A percentile compares a stretch with the other conserved stretches of the same genome.
Evolutionary conservation across 2,329 filamentous ascomycete species (phyloP).

Genomic region (Colletotrichum trifolii): DNA sequence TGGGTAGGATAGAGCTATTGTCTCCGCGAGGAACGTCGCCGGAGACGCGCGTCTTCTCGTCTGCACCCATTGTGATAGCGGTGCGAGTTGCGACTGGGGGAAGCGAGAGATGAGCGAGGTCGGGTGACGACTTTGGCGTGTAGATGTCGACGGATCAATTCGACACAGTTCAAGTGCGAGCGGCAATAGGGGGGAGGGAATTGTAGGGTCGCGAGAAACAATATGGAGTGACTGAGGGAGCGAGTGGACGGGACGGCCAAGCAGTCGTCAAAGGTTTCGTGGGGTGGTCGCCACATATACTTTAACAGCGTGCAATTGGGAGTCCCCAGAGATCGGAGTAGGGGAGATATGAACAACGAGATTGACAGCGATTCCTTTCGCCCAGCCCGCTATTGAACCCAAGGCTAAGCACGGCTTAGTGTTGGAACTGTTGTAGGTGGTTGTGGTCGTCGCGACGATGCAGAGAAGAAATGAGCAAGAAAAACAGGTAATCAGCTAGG

Average conservation of each 20-base stretch:
- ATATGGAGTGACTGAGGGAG: slow-evolving; percentile 37
- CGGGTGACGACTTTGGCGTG: slow-evolving; percentile 1
- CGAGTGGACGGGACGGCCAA: slow-evolving; percentile 39
- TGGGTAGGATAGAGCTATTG: slow-evolving; percentile 76
- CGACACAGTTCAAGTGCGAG: slow-evolving; percentile 9
- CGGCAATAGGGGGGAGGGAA: slow-evolving; percentile 3
- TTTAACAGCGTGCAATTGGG: slow-evolving; percentile 38
- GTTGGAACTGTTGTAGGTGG: slow-evolving; percentile 13
- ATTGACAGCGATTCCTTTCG: slow-evolving; percentile 20
- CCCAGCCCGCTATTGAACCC: slow-evolving; percentile 19
- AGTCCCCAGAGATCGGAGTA: slow-evolving; percentile 30
- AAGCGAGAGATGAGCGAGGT: not conserved
- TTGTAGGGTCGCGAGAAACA: slow-evolving; percentile 24
- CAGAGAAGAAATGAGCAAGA: slow-evolving; percentile 19
- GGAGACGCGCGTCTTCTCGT: slow-evolving; percentile 87
- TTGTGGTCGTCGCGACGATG: too few relatives aligned
- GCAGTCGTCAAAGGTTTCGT: slow-evolving; percentile 39
- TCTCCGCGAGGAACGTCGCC: slow-evolving; percentile 76
- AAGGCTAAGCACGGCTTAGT: slow-evolving; percentile 26
- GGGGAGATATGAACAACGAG: not conserved
- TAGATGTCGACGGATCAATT: slow-evolving; percentile 23
- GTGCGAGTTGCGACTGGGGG: slow-evolving; percentile 5
- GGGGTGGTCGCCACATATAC: slow-evolving; percentile 31
- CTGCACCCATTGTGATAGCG: slow-evolving; percentile 46
- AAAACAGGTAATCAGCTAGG: not conserved